A percentile compares a stretch with the other conserved stretches of the same genome.
These are phyloP conservation scores for Ascochyta pisi DNA, from an alignment of 2,329 filamentous ascomycete genomes.

Conservation along the genomic window DNA sequence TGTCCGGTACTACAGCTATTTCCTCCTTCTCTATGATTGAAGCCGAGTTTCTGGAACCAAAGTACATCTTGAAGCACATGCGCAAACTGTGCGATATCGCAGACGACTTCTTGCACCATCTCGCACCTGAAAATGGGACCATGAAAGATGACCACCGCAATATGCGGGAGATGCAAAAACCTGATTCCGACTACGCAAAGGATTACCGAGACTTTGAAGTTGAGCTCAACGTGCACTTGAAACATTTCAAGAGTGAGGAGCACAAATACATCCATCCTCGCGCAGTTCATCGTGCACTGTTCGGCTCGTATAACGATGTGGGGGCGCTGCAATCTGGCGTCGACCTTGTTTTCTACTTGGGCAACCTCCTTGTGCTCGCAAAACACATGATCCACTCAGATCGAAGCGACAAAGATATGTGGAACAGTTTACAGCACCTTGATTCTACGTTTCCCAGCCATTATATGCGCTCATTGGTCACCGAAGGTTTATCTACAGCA, in stretches of 20 bases:
- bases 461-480: conserved; percentile 40
- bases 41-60: conserved; percentile 50
- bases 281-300: conserved; percentile 49
- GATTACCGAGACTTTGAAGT: conserved; percentile 46
- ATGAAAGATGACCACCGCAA: conserved; percentile 28
- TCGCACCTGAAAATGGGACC: conserved; percentile 37
- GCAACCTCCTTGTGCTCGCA: conserved; percentile 54
- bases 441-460: conserved; percentile 46
- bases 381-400: conserved; percentile 46
- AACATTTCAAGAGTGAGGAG: conserved; percentile 47
- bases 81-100: conserved; percentile 45
- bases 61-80: conserved; percentile 51
- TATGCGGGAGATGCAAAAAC: conserved; percentile 40
- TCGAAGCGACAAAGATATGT: conserved; percentile 34
- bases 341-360: conserved; percentile 53
- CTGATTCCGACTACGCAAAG: conserved; percentile 50
- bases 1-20: conserved; percentile 57
- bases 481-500: conserved; percentile 8
- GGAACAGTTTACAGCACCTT: conserved; percentile 40
- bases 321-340: conserved; percentile 36
- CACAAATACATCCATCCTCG: conserved; percentile 52
- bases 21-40: conserved; percentile 56
- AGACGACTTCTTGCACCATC: conserved; percentile 39
- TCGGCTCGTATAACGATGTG: conserved; percentile 39
- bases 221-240: conserved; percentile 44